Percentiles rank a stretch among this genome's conserved stretches.
Evolutionary conservation across 208 protist species (phyloP).

Genomic region (Strigomonas oncopelti): DNA sequence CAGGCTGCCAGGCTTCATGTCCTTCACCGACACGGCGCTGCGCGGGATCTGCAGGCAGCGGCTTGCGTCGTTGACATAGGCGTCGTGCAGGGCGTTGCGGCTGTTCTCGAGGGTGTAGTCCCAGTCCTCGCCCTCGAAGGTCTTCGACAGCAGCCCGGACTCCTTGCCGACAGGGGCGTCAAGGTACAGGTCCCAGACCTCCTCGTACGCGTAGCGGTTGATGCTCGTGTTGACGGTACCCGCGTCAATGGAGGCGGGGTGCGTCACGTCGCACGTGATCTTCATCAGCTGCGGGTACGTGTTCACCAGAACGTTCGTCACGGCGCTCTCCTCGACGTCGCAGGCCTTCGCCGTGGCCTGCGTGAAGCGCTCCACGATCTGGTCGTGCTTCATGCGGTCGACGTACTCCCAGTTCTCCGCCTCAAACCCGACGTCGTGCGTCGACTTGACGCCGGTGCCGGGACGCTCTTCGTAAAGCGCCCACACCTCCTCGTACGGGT

Average conservation of each 20-base stretch:
- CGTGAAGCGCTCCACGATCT: constrained; percentile 23
- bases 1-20: constrained; percentile 21
- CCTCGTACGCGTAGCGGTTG: constrained; percentile 23
- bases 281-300: constrained; percentile 23
- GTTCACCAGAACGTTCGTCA: constrained; percentile 17
- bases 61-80: constrained; percentile 26
- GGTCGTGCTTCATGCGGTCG: constrained; percentile 12
- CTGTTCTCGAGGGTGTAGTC: constrained; percentile 26
- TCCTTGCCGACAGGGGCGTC: constrained; percentile 13
- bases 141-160: constrained; percentile 19
- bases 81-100: constrained; percentile 18
- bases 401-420: constrained; percentile 26
- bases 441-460: neutral
- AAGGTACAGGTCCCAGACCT: constrained; percentile 38
- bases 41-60: constrained; percentile 26
- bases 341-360: constrained; percentile 25
- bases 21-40: constrained; percentile 19
- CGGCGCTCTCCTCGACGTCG: constrained; percentile 12
- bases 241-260: constrained; percentile 4
- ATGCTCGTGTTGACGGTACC: constrained; percentile 17
- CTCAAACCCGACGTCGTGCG: constrained; percentile 37
- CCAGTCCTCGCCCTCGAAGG: constrained; percentile 37
- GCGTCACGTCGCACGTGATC: constrained; percentile 14
- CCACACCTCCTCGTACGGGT: constrained; percentile 34
- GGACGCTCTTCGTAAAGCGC: constrained; percentile 27